Conservation (phyloP, 768 basidiomycete species). For the Collybia sordida region DNA sequence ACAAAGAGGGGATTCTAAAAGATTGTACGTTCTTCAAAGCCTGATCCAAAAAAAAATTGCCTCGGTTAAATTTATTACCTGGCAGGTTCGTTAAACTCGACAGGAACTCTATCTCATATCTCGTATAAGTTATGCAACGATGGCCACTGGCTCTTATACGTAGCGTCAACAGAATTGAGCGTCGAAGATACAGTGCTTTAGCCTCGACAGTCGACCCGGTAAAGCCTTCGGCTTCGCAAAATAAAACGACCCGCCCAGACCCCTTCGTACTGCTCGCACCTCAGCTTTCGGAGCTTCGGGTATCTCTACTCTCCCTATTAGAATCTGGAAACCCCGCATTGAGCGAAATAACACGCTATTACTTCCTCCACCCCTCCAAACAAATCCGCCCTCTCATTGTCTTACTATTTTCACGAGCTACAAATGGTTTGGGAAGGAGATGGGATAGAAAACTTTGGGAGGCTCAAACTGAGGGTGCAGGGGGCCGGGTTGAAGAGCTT, state of each 20-base stretch:
- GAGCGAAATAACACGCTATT: conserved; percentile 86
- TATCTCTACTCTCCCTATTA: conserved; percentile 69
- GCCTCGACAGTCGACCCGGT: not conserved
- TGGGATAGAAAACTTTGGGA: conserved; percentile 60
- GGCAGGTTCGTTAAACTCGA: too few relatives aligned
- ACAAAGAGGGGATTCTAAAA: too few relatives aligned
- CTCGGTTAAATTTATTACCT: too few relatives aligned
- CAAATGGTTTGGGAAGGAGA: conserved; percentile 77
- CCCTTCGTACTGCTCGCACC: conserved; percentile 68
- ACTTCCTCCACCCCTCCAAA: conserved; percentile 88
- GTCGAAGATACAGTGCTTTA: conserved; percentile 7
- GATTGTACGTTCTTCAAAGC: too few relatives aligned
- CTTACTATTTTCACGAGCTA: conserved; percentile 83
- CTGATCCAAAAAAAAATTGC: too few relatives aligned
- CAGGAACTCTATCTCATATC: not conserved
- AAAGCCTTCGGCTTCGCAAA: too few relatives aligned
- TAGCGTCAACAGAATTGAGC: conserved; percentile 3
- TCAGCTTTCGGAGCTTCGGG: conserved; percentile 67
- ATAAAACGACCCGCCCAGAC: conserved; percentile 38
- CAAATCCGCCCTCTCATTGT: conserved; percentile 88
- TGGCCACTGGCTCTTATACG: conserved; percentile 10
- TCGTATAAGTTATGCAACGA: conserved; percentile 12
- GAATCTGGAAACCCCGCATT: conserved; percentile 83
- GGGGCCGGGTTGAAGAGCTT: conserved; percentile 55
- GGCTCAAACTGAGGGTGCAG: conserved; percentile 47